Conservation (phyloP, 2,329 filamentous ascomycete species). For the Tolypocladium paradoxum region DNA sequence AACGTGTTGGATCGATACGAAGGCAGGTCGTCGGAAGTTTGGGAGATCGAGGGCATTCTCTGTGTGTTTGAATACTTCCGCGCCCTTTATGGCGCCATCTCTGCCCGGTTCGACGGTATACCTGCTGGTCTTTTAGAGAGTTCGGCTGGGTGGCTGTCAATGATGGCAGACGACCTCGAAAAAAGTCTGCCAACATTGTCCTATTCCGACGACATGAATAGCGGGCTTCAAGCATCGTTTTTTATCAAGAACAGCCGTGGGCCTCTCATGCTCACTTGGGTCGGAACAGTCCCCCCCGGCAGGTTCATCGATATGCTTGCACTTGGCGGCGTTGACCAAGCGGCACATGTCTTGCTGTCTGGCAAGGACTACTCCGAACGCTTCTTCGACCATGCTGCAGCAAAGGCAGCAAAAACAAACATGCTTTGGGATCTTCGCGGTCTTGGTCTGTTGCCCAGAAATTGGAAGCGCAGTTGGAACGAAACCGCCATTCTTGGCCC, state of each 20-base stretch:
- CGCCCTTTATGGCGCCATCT: neutral
- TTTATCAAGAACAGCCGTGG: neutral
- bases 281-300: neutral
- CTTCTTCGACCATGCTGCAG: neutral
- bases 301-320: neutral
- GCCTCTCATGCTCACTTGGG: neutral
- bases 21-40: neutral
- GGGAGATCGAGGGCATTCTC: neutral
- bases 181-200: neutral
- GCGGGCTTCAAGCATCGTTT: neutral
- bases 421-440: neutral
- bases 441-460: neutral
- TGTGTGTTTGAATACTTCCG: neutral
- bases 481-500: neutral
- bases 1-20: neutral
- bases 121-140: neutral
- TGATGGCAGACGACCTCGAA: accelerated
- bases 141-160: neutral
- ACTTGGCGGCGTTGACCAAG: neutral
- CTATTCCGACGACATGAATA: neutral
- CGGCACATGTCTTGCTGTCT: neutral
- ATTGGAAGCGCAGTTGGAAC: neutral
- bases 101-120: neutral
- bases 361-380: neutral
- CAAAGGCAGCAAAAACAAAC: neutral